Percentiles rank a stretch among this genome's conserved stretches.
Conservation (phyloP, 768 basidiomycete species). For the Russula olivacea region DNA sequence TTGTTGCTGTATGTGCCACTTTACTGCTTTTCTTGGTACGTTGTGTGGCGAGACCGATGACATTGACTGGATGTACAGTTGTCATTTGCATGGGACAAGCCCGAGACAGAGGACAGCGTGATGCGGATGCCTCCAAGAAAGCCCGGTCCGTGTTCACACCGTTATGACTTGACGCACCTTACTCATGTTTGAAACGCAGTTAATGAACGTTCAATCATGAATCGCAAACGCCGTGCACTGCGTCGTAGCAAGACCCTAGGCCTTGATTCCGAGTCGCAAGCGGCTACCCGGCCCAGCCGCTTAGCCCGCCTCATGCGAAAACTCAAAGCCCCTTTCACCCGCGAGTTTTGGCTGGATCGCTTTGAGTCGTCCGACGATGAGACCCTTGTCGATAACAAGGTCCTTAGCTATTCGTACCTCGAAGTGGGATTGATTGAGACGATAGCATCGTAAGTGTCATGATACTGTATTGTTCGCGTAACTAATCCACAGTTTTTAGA, state of each 20-base stretch:
- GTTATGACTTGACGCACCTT: not conserved
- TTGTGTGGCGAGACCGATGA: not conserved
- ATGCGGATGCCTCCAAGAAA: constrained; percentile 65
- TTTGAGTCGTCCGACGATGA: constrained; percentile 51
- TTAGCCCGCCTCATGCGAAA: constrained; percentile 36
- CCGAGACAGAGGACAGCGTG: constrained; percentile 57
- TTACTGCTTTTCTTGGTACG: not conserved
- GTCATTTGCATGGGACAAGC: constrained; percentile 68
- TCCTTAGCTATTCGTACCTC: constrained; percentile 62
- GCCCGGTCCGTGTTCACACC: constrained; percentile 40
- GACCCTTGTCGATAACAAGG: constrained; percentile 52
- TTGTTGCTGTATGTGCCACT: constrained; percentile 48
- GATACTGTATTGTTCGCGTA: not conserved
- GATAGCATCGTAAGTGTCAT: constrained; percentile 43
- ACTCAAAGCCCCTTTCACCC: constrained; percentile 49
- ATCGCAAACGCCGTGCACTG: constrained; percentile 52
- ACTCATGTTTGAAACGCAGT: constrained; percentile 34
- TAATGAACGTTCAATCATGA: constrained; percentile 47
- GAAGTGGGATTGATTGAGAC: constrained; percentile 61
- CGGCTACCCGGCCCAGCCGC: constrained; percentile 39
- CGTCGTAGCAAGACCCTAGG: constrained; percentile 49
- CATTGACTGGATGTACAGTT: constrained; percentile 35
- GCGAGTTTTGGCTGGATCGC: constrained; percentile 52
- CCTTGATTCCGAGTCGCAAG: constrained; percentile 48
- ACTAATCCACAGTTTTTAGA: constrained; percentile 30